Percentiles rank a stretch among this genome's conserved stretches.
phyloP scores from a whole-genome alignment of 257 asterid genomes.

The Cruciata laevipes region DNA sequence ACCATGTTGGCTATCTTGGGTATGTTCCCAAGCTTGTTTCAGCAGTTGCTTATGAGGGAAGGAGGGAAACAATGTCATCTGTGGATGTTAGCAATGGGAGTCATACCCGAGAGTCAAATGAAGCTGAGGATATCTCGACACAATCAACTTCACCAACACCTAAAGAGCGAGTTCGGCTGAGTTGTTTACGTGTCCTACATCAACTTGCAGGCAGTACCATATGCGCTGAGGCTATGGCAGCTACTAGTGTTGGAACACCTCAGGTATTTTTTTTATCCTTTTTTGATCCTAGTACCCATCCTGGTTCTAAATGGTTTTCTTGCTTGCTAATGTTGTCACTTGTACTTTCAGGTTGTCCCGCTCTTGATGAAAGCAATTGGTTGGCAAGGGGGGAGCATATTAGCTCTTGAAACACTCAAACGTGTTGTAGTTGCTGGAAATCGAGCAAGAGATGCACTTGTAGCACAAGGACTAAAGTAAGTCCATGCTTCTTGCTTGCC shows the following conservation, averaged over 20 bases:
- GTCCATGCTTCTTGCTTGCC: conserved; percentile 14
- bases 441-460: conserved; percentile 96
- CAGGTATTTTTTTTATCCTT: conserved; percentile 43
- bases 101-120: conserved; percentile 30
- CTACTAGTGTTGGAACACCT: conserved; percentile 94
- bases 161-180: conserved; percentile 89
- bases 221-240: conserved; percentile 99
- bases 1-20: conserved; percentile 97
- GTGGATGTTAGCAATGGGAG: conserved; percentile 30
- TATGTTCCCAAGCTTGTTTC: conserved; percentile 94
- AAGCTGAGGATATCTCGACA: conserved; percentile 48
- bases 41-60: conserved; percentile 90
- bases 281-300: not conserved
- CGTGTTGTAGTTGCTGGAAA: conserved; percentile 96
- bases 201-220: conserved; percentile 98
- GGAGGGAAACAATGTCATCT: conserved; percentile 89
- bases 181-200: conserved; percentile 95
- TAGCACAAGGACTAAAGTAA: conserved; percentile 98
- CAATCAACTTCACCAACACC: conserved; percentile 65
- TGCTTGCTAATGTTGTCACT: conserved; percentile 19
- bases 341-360: conserved; percentile 76
- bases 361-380: conserved; percentile 98
- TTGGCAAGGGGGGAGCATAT: conserved; percentile 99
- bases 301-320: not conserved
- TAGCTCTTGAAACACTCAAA: conserved; percentile 96